Evolutionary conservation across 306 rosid species (phyloP), one percentile per base, ranked within the genome.

Genomic region (Rubus idaeus): DNA sequence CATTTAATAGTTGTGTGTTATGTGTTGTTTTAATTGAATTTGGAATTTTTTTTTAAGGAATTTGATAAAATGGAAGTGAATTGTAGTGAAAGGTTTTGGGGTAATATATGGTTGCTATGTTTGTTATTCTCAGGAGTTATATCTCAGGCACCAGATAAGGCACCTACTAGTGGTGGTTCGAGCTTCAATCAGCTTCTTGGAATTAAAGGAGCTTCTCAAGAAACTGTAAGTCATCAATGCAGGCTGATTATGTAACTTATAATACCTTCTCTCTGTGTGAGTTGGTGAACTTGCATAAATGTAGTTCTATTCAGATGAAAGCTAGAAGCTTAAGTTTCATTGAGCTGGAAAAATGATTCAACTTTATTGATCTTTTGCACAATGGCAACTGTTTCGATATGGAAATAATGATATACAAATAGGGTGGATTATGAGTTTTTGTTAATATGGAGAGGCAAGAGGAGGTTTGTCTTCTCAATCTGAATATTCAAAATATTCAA

Each of bases 141-240:
- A 79, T 67, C 92, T 84, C 77, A 79, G 78, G 90, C 88, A 52
- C 92, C 92, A 14, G 89, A 83, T 57, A 86, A 80, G 74, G 81
- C 91, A 5, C 89, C 89, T 26, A 78, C 86, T 8, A 74, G 81
- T 2, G 71, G 45, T 41, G 89, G 91, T 45, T 88, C 91, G 16
- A 88, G 81, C 79, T 75, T 88, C 81, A 88, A 88, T 26, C 91
- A 88, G 86, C 91, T 88, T 79, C 88, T 88, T 49, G 91, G 91
- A 52, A 88, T 88, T 65, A 88, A 88, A 79, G 89, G 91, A 77
- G 91, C 91, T 55, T 68, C 91, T 45, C 86, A 86, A 69, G 91
- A 83, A 79, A 83, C 88, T 66, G 91, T 88, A 73, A 74, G 86
- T 80, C 44, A 23, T 66, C 35, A 56, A 16, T 70, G 50, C 6